Conservation (phyloP, 1,284 basidiomycete genomes). For the Pyrrhoderma noxium region DNA sequence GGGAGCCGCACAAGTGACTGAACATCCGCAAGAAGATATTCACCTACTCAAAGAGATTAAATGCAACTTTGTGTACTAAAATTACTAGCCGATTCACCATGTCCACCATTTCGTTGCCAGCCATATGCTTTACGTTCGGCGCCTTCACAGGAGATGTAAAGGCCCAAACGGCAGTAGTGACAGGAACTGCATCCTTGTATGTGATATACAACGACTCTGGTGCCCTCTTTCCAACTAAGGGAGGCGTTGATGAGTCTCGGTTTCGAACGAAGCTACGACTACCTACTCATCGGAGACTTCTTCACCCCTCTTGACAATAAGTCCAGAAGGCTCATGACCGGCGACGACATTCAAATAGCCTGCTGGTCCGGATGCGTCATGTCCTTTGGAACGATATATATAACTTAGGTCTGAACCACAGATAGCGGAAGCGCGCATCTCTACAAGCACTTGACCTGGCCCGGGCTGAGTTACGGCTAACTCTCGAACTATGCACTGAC, state of each 20-base stretch:
- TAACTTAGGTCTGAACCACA: slow-evolving; percentile 17
- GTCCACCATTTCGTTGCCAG: slow-evolving; percentile 17
- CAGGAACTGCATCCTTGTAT: slow-evolving; percentile 18
- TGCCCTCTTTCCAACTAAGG: slow-evolving; percentile 17
- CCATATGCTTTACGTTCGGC: slow-evolving; percentile 15
- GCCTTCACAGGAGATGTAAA: slow-evolving; percentile 14
- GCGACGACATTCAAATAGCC: slow-evolving; percentile 17
- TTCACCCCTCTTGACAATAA: slow-evolving; percentile 16
- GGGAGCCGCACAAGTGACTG: slow-evolving; percentile 16
- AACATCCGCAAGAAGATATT: slow-evolving; percentile 14
- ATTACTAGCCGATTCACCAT: slow-evolving; percentile 4
- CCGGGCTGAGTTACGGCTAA: slow-evolving; percentile 11
- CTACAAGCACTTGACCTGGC: slow-evolving; percentile 15
- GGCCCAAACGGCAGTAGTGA: slow-evolving; percentile 12
- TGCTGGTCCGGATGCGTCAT: slow-evolving; percentile 12
- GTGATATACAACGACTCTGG: slow-evolving; percentile 16
- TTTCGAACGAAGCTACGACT: too few relatives aligned
- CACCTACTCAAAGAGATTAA: slow-evolving; percentile 5
- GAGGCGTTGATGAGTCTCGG: too few relatives aligned
- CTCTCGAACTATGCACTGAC: slow-evolving; percentile 9
- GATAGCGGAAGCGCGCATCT: slow-evolving; percentile 16
- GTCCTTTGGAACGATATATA: slow-evolving; percentile 18
- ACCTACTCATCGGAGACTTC: slow-evolving; percentile 16
- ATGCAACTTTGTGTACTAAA: too few relatives aligned
- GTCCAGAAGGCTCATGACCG: slow-evolving; percentile 18